phyloP scores from a whole-genome alignment of 176 grass and related monocot genomes.

The Urochloa ruziziensis region DNA sequence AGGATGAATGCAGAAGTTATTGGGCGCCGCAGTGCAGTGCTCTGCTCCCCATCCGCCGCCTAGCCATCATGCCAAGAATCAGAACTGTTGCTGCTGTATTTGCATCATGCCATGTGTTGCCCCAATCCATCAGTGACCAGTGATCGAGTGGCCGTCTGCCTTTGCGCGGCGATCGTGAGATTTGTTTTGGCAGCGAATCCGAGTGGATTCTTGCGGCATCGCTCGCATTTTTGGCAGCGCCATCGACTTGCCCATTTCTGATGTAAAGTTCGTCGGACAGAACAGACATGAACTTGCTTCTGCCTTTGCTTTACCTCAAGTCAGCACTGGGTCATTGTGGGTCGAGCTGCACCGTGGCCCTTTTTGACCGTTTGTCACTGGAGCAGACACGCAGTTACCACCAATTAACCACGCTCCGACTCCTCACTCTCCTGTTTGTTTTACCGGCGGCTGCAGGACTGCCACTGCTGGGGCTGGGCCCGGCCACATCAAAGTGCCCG shows the following conservation, averaged over 20 bases:
- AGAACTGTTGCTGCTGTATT: not conserved
- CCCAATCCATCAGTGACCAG: not conserved
- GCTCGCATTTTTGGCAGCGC: no score
- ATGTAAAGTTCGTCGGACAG: no score
- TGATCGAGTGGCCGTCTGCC: not conserved
- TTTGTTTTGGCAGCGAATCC: no score
- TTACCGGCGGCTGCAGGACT: not conserved
- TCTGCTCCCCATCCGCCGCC: not conserved
- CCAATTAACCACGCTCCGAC: no score
- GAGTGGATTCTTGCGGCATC: no score
- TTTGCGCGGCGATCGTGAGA: no score
- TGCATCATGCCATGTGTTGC: not conserved
- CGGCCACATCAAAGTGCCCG: constrained; percentile 12
- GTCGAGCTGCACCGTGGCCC: no score
- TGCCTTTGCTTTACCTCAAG: no score
- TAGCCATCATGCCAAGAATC: not conserved
- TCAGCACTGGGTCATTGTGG: no score
- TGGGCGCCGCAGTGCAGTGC: not conserved
- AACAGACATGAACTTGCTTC: no score
- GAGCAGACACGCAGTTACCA: not conserved
- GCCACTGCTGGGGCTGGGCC: not conserved
- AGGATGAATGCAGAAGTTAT: constrained; percentile 35
- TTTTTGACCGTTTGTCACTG: not conserved
- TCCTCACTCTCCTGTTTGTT: not conserved
- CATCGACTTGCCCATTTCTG: no score